phyloP scores from a whole-genome alignment of 1,284 basidiomycete species.

The Porogramme epimiltina region DNA sequence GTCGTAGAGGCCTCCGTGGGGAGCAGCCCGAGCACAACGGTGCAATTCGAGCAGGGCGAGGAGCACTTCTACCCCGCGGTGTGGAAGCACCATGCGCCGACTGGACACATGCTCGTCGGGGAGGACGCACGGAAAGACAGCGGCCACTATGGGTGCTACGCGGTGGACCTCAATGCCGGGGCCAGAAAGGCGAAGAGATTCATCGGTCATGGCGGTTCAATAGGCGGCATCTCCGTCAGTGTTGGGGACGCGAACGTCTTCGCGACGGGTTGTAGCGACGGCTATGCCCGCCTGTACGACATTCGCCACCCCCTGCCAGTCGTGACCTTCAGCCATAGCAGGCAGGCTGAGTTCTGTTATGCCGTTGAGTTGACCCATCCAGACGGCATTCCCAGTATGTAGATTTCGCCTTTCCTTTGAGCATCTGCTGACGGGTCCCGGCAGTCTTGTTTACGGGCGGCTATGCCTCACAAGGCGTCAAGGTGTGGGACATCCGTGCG shows the following conservation, averaged over 20 bases:
- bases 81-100: constrained; percentile 35
- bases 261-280: constrained; percentile 37
- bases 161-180: constrained; percentile 36
- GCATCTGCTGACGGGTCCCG: neutral
- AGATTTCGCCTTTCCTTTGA: neutral
- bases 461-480: constrained; percentile 32
- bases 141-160: constrained; percentile 26
- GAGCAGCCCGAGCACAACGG: constrained; percentile 23
- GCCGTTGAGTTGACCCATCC: constrained; percentile 24
- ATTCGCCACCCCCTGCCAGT: constrained; percentile 30
- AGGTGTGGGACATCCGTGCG: constrained; percentile 42
- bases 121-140: constrained; percentile 16
- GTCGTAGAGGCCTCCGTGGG: constrained; percentile 37
- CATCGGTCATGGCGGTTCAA: constrained; percentile 39
- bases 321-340: constrained; percentile 25
- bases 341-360: constrained; percentile 10
- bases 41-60: constrained; percentile 23
- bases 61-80: constrained; percentile 20
- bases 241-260: constrained; percentile 38
- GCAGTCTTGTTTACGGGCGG: constrained; percentile 37
- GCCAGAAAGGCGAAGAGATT: constrained; percentile 33
- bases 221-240: constrained; percentile 35
- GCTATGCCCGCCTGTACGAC: constrained; percentile 40
- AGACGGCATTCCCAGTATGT: constrained; percentile 28
- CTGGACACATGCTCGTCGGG: constrained; percentile 31